Evolutionary conservation across 164 flowering plant genomes (phyloP).

Genomic region (Taxillus chinensis): DNA sequence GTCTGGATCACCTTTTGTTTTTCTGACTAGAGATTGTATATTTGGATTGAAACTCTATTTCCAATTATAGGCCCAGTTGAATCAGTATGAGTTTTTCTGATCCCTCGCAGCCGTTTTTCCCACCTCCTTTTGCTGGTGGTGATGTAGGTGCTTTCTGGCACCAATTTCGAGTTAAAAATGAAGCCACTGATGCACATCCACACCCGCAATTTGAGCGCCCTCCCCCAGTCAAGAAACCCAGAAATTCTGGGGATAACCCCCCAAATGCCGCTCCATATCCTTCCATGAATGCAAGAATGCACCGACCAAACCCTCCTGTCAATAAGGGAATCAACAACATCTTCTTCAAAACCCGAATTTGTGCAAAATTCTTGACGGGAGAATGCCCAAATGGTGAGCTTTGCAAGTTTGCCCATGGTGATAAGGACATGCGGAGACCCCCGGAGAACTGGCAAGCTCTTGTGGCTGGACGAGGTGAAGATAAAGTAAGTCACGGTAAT

Average conservation of each 20-base stretch:
- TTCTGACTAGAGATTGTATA: not conserved
- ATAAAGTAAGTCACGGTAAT: conserved; percentile 20
- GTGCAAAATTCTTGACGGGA: conserved; percentile 49
- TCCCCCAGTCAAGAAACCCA: conserved; percentile 40
- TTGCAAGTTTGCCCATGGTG: conserved; percentile 88
- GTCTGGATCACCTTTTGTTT: not conserved
- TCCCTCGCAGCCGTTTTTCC: conserved; percentile 11
- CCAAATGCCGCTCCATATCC: conserved; percentile 13
- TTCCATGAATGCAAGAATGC: conserved; percentile 17
- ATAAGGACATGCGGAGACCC: conserved; percentile 61
- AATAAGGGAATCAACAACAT: conserved; percentile 42
- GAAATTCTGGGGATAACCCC: conserved; percentile 28
- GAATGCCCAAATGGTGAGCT: conserved; percentile 54
- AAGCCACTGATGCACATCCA: conserved; percentile 8
- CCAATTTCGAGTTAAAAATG: conserved; percentile 18
- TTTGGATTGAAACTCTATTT: not conserved
- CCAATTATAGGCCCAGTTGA: not conserved
- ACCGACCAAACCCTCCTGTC: conserved; percentile 20
- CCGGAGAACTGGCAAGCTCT: conserved; percentile 87
- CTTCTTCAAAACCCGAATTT: conserved; percentile 74
- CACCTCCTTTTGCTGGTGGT: conserved; percentile 10
- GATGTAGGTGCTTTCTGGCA: conserved; percentile 32
- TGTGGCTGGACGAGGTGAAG: conserved; percentile 41
- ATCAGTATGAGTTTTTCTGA: conserved; percentile 32
- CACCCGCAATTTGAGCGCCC: conserved; percentile 16